Evolutionary conservation across 169 alveolate species (phyloP).

Genomic region (Eimeria praecox): DNA sequence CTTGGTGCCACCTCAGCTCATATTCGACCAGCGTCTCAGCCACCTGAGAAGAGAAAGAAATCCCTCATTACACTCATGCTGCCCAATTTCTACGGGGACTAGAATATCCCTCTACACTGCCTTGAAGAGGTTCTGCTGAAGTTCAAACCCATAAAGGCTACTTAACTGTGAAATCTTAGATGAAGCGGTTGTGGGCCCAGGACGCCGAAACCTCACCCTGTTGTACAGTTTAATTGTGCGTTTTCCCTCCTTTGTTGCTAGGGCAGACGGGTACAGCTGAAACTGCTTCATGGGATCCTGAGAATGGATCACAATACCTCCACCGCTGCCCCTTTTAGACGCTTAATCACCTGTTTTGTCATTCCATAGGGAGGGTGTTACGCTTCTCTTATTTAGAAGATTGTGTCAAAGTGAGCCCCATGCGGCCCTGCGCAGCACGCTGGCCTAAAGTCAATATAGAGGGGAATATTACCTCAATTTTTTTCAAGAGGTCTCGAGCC

Average conservation of each 20-base stretch:
- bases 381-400: not conserved
- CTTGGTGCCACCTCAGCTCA: slow-evolving; percentile 93
- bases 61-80: not conserved
- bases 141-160: not conserved
- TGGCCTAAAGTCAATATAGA: not conserved
- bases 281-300: slow-evolving; percentile 95
- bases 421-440: not conserved
- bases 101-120: not conserved
- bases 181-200: not conserved
- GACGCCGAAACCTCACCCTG: slow-evolving; percentile 85
- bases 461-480: slow-evolving; percentile 86
- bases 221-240: slow-evolving; percentile 92
- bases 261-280: slow-evolving; percentile 89
- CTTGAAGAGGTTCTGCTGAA: not conserved
- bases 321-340: not conserved
- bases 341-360: not conserved
- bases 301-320: not conserved
- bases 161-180: not conserved
- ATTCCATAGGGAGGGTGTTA: not conserved
- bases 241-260: slow-evolving; percentile 88
- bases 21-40: slow-evolving; percentile 92
- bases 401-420: not conserved
- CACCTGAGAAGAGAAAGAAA: slow-evolving; percentile 32
- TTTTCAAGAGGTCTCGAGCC: slow-evolving; percentile 95
- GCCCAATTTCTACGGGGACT: not conserved